Percentiles rank a stretch among this genome's conserved stretches.
Evolutionary conservation across 352 stramenopile species (phyloP).

Genomic region (Globisporangium heterothallicum): DNA sequence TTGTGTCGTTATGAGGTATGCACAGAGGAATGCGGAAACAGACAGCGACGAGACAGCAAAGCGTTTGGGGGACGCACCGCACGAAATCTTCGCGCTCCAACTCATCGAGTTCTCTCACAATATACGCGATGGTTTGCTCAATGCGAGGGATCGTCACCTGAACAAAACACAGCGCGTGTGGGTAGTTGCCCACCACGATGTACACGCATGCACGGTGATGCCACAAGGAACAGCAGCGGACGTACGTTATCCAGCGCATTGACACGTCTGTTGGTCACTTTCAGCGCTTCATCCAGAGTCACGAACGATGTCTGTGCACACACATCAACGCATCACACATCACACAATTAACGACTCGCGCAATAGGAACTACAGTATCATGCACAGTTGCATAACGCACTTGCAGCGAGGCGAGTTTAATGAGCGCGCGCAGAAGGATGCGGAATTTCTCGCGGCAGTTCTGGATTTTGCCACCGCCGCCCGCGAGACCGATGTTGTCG

Average conservation of each 20-base stretch:
- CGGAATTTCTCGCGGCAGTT: constrained; percentile 90
- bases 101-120: constrained; percentile 97
- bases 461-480: constrained; percentile 97
- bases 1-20: too few species aligned
- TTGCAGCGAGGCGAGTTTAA: constrained; percentile 87
- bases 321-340: constrained; percentile 41
- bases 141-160: constrained; percentile 98
- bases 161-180: too few species aligned
- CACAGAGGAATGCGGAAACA: neutral
- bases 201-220: too few species aligned
- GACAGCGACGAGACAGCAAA: neutral
- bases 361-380: too few species aligned
- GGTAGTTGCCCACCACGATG: too few species aligned
- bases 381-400: too few species aligned
- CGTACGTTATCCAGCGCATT: constrained; percentile 97
- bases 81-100: constrained; percentile 97
- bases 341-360: too few species aligned
- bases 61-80: constrained; percentile 39
- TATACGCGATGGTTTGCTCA: constrained; percentile 96
- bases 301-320: constrained; percentile 96
- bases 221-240: neutral
- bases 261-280: constrained; percentile 98
- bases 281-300: constrained; percentile 97
- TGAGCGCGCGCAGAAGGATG: constrained; percentile 71
- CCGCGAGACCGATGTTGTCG: constrained; percentile 94